Base-by-base conservation (phyloP, 352 stramenopile species). In the Lagenidium giganteum region DNA sequence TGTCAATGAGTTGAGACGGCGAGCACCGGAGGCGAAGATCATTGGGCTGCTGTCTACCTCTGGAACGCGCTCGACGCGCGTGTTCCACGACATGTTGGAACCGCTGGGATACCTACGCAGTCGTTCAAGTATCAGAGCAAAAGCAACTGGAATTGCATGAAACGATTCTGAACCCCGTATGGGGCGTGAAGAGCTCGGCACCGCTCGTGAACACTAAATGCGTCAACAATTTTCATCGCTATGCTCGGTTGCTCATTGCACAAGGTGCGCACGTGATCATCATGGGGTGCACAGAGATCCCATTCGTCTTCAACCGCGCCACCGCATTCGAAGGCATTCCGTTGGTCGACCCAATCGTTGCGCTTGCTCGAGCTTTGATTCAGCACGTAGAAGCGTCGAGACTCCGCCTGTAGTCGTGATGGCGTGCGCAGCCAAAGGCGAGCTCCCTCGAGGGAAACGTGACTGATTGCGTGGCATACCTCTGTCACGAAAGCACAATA, bases 121-220 rank as follows among this genome's bases (percentile, higher is more conserved):
- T 81, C 14, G 21, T 77, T 3, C 39, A 77, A 43, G 68, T 81
- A 11, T 38, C 48, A 11, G 45, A 50, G 2, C n/a, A 56, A 4
- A 50, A 54, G 14, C 68, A 81, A 43, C 28, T 24, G 12, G 65
- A 73, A 28, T 32, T 81, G 17, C 67, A 81, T 20, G 68, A 81
- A 28, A 72, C 68, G 21, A 81, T 81, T 43, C 44, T 39, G 25
- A 75, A 77, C 32, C 61, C 64, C 3, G 43, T 65, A 18, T 81
- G 68, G 68, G 68, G 68, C 5, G 72, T 81, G 54, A 81, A 81
- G 50, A 76, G 62, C 55, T 67, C 36, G 9, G 62, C 68, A 3
- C 64, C 65, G 3, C 47, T 40, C 13, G 58, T 72, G 11, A 41
- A 64, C 14, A 58, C 53, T 12, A 42, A 47, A 1, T 75, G 64